Evolutionary conservation across 495 filamentous ascomycete species (phyloP).

Genomic region (Hypoxylon trugodes): DNA sequence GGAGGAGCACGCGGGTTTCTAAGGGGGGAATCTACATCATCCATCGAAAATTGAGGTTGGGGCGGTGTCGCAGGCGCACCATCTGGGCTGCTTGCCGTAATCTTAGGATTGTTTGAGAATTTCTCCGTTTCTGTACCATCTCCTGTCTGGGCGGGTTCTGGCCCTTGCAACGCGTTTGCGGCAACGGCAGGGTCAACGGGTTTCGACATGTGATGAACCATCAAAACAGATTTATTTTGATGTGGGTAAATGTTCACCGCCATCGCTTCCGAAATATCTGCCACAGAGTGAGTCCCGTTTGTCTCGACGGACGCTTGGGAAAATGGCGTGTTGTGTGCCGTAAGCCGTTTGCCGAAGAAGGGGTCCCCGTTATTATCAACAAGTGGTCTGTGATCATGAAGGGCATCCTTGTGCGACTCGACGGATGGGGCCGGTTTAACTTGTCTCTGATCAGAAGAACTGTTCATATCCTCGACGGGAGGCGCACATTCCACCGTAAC

Average conservation of each 20-base stretch:
- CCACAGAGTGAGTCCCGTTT: conserved; percentile 54
- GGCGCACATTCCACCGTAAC: conserved; percentile 38
- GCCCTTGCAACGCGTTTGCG: conserved; percentile 34
- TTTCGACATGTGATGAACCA: conserved; percentile 74
- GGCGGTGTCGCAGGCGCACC: conserved; percentile 57
- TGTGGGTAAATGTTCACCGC: conserved; percentile 86
- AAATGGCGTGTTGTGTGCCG: conserved; percentile 64
- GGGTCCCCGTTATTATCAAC: conserved; percentile 62
- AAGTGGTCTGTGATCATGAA: conserved; percentile 44
- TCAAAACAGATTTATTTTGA: conserved; percentile 81
- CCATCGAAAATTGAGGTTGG: conserved; percentile 55
- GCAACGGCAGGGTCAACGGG: conserved; percentile 29
- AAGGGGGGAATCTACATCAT: conserved; percentile 71
- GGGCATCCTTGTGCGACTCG: conserved; percentile 46
- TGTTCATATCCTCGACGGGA: conserved; percentile 40
- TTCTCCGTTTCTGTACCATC: conserved; percentile 16
- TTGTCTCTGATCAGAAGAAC: conserved; percentile 44
- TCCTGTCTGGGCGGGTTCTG: conserved; percentile 15
- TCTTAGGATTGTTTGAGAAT: conserved; percentile 41
- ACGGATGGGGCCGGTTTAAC: conserved; percentile 41
- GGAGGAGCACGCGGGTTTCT: conserved; percentile 75
- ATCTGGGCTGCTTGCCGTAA: conserved; percentile 50
- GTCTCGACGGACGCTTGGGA: conserved; percentile 67
- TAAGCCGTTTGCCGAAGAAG: conserved; percentile 62
- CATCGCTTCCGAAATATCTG: conserved; percentile 77